Evolutionary conservation across 202 grass and related monocot species (phyloP).

Genomic region (Schoenoplectus tabernaemontani): DNA sequence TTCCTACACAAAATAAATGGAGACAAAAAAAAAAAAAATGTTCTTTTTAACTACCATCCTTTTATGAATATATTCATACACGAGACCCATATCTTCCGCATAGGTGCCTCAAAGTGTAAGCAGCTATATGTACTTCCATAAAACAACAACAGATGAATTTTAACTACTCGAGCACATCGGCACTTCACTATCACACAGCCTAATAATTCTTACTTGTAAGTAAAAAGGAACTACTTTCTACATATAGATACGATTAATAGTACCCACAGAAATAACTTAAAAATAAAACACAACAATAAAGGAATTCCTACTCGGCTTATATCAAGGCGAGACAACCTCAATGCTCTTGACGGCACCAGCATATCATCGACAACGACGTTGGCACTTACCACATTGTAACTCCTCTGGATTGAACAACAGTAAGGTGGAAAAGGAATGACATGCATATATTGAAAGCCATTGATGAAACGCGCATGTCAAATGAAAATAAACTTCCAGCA

Average conservation of each 20-base stretch:
- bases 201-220: background rate
- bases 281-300: background rate
- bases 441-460: background rate
- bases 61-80: background rate
- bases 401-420: constrained; percentile 13
- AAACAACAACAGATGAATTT: background rate
- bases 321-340: constrained; percentile 1
- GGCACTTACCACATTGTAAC: background rate
- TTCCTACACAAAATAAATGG: background rate
- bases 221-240: background rate
- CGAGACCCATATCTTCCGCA: background rate
- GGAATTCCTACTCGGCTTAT: background rate
- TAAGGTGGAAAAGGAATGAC: background rate
- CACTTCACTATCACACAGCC: background rate
- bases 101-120: background rate
- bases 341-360: background rate
- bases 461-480: background rate
- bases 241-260: background rate
- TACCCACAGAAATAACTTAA: background rate
- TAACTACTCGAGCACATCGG: background rate
- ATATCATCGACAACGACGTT: background rate
- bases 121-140: background rate
- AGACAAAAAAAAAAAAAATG: background rate
- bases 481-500: background rate
- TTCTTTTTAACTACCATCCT: background rate